Conservation (phyloP, 371 early-diverging fungal genomes). For the Apophysomyces trapeziformis region DNA sequence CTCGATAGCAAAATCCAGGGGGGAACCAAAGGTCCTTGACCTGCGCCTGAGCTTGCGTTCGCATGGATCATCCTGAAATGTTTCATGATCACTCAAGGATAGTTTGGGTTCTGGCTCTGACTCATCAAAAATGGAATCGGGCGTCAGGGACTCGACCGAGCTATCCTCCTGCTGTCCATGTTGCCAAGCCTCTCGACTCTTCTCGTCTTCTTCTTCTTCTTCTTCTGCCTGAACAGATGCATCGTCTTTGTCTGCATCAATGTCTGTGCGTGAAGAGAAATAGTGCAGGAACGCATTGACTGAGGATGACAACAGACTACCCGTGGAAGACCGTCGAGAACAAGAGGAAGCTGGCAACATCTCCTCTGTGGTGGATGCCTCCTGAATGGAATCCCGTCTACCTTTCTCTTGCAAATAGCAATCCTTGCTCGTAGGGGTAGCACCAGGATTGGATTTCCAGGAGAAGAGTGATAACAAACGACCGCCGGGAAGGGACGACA, state of each 20-base stretch:
- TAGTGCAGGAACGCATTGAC: constrained; percentile 28
- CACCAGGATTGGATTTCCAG: constrained; percentile 17
- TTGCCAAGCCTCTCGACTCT: background rate
- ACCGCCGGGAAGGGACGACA: constrained; percentile 36
- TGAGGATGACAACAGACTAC: constrained; percentile 22
- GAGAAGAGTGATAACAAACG: constrained; percentile 34
- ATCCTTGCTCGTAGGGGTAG: background rate
- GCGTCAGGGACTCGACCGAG: constrained; percentile 2
- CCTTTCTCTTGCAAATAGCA: background rate
- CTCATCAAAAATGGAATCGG: background rate
- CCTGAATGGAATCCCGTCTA: background rate
- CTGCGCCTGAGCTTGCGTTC: constrained; percentile 29
- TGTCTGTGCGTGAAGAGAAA: constrained; percentile 13
- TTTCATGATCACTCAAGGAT: constrained; percentile 13
- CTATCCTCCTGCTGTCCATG: background rate
- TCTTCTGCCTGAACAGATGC: too few relatives aligned
- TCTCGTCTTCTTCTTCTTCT: background rate
- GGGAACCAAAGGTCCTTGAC: constrained; percentile 2
- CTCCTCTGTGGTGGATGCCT: background rate
- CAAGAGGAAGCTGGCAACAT: constrained; percentile 5
- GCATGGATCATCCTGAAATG: constrained; percentile 13
- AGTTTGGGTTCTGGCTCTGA: constrained; percentile 2
- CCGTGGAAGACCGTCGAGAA: constrained; percentile 13
- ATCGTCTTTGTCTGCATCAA: background rate
- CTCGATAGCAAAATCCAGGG: constrained; percentile 12